Evolutionary conservation across 2,329 filamentous ascomycete species (phyloP).

Genomic region (Aureobasidium pullulans): DNA sequence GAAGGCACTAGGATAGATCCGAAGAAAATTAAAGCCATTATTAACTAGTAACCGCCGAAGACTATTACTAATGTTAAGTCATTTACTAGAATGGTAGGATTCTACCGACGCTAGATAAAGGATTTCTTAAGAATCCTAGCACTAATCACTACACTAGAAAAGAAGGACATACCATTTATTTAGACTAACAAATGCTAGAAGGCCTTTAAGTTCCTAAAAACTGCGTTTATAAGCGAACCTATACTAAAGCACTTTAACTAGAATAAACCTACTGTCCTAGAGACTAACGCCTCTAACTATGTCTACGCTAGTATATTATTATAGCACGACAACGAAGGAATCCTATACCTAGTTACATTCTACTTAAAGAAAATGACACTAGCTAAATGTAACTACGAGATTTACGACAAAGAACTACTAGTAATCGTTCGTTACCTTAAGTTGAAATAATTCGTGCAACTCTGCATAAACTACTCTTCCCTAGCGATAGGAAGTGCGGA

Average conservation of each 20-base stretch:
- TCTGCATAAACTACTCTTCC: no score
- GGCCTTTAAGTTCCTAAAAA: constrained; percentile 4
- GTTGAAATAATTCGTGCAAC: no score
- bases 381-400: constrained; percentile 1
- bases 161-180: not conserved
- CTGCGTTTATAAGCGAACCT: not conserved
- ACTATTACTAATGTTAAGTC: not conserved
- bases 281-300: constrained; percentile 10
- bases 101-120: constrained; percentile 1
- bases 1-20: not conserved
- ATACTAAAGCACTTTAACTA: not conserved
- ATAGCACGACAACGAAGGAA: not conserved
- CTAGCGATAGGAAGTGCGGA: no score
- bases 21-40: not conserved
- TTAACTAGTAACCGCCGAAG: not conserved
- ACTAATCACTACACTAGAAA: not conserved
- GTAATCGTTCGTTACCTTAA: not conserved
- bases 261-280: not conserved
- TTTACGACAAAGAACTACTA: not conserved
- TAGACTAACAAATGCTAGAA: not conserved
- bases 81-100: not conserved
- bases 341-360: not conserved
- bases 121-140: not conserved
- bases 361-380: not conserved
- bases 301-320: not conserved